Percentiles rank a stretch among this genome's conserved stretches.
Conservation (phyloP, 2,329 filamentous ascomycete genomes). For the Stachybotrys chlorohalonatus region DNA sequence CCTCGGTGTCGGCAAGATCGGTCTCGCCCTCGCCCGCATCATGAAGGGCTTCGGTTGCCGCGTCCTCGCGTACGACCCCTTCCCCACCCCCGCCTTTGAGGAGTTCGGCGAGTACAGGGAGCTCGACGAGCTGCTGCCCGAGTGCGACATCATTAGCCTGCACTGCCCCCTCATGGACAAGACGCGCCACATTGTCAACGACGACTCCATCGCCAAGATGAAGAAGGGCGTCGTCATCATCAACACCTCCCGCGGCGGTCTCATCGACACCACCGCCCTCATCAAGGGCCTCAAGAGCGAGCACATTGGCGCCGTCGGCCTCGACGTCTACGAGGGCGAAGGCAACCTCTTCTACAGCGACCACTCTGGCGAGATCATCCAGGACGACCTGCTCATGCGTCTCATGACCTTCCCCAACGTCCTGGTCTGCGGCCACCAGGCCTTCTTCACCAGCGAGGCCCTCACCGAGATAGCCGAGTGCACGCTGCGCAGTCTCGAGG, state of each 20-base stretch:
- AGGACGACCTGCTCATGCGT: constrained; percentile 57
- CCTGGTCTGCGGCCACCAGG: constrained; percentile 58
- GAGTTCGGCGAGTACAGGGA: constrained; percentile 41
- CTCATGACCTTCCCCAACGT: constrained; percentile 62
- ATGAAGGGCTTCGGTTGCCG: constrained; percentile 56
- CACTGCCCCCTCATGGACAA: constrained; percentile 55
- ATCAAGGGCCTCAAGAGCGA: constrained; percentile 51
- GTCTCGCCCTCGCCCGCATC: constrained; percentile 51
- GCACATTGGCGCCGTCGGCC: constrained; percentile 51
- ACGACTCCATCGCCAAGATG: constrained; percentile 41
- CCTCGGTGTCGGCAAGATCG: constrained; percentile 57
- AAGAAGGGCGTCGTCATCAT: constrained; percentile 53
- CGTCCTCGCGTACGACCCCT: constrained; percentile 53
- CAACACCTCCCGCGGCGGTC: constrained; percentile 59
- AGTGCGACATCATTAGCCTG: constrained; percentile 53
- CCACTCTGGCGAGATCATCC: constrained; percentile 54
- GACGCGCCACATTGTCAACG: constrained; percentile 54
- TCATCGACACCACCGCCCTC: constrained; percentile 52
- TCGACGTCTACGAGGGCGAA: constrained; percentile 63
- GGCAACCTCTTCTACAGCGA: constrained; percentile 56
- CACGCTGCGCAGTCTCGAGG: constrained; percentile 47
- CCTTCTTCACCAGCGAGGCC: constrained; percentile 60
- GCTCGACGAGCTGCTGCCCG: constrained; percentile 44
- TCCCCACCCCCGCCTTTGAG: constrained; percentile 36
- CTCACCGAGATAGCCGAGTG: constrained; percentile 53